Evolutionary conservation across 139 green algal genomes (phyloP), one percentile per base, ranked within the genome.

Genomic region (Volvox africanus): DNA sequence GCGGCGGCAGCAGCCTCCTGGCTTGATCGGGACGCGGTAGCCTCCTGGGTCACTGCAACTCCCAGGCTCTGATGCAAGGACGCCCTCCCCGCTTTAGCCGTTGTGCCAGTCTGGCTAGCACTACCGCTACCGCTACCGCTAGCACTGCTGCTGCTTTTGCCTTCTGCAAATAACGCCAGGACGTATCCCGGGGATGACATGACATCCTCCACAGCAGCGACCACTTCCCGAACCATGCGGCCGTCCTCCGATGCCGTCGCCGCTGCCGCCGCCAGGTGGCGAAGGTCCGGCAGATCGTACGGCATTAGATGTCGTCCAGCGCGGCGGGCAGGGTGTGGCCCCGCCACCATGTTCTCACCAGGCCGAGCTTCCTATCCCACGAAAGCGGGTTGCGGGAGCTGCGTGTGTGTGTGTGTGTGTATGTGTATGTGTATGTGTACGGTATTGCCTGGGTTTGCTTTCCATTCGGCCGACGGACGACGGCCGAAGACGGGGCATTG

Each of bases 101-200:
- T 55, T 55, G 5, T 55, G 44, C 44, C 44, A 55, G 44, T 55
- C 5, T 55, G 44, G 9, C 44, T 55, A 55, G 5, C 44, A 55
- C 44, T 55, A 55, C 5, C 9, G 9, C 44, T 55, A 9, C 44
- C 5, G 44, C 44, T 55, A 55, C 44, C 44, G 9, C 44, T 55
- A 55, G 44, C 9, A 55, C 44, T 55, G 44, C 44, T 14, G 44
- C 44, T 55, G 44, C 44, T 55, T 55, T 36, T 80, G 22, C 26
- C 28, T 13, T 80, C 73, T 35, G 44, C 3, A 44, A 82, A 90
- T 18, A 17, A 2, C 21, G 73, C 71, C 71, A 84, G 50, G 20
- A 76, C 37, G 30, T 84, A 90, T 32, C 92, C 94, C 32, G 93
- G 91, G 12, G 82, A 96, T 0, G 79, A 83, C 62, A 96, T 94